phyloP scores from a whole-genome alignment of 352 stramenopile genomes.

The Phytopythium helicoides region DNA sequence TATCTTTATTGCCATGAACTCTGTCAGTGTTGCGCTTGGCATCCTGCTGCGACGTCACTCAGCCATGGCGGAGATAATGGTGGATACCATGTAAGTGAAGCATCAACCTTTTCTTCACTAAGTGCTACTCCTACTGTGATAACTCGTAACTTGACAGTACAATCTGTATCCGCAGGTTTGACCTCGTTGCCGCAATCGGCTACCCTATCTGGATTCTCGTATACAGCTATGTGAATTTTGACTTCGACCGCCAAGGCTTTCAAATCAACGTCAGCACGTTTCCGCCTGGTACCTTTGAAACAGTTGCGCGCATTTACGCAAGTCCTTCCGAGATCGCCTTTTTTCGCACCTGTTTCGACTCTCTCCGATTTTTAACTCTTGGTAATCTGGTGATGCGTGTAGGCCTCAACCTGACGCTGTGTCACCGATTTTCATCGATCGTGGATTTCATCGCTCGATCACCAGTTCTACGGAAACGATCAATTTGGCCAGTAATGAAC shows the following conservation, averaged over 20 bases:
- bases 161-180: constrained; percentile 30
- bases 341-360: constrained; percentile 29
- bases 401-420: constrained; percentile 23
- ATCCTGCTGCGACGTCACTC: constrained; percentile 24
- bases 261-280: constrained; percentile 16
- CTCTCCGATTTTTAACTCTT: constrained; percentile 19
- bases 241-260: constrained; percentile 27
- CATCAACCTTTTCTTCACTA: background rate
- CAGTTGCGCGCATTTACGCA: constrained; percentile 19
- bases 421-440: constrained; percentile 22
- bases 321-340: constrained; percentile 26
- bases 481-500: too few relatives aligned
- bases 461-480: constrained; percentile 9
- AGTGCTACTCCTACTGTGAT: too few relatives aligned
- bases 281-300: constrained; percentile 27
- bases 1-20: constrained; percentile 21
- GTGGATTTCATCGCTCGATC: constrained; percentile 11
- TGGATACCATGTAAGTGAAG: constrained; percentile 30
- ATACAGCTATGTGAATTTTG: constrained; percentile 30
- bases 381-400: constrained; percentile 22
- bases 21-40: constrained; percentile 16
- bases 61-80: constrained; percentile 25
- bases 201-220: constrained; percentile 24
- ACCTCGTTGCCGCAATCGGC: constrained; percentile 24
- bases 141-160: too few relatives aligned